Evolutionary conservation across 148 eudicot species (phyloP).

Genomic region (Vaccinium vitisidaea): DNA sequence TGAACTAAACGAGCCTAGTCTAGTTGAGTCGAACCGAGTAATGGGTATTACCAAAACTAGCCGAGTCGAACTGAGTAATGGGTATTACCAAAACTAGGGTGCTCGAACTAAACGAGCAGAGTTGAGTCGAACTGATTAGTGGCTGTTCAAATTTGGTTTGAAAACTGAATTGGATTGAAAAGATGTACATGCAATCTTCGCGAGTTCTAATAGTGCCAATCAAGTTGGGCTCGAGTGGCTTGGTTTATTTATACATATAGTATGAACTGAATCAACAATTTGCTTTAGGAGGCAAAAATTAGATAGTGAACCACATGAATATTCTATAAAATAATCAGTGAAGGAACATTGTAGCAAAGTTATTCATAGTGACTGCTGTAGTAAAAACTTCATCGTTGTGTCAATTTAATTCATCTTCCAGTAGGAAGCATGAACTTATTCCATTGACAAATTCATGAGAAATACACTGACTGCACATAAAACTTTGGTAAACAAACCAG

Average conservation of each 20-base stretch:
- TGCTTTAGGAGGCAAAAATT: not conserved
- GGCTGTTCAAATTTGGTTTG: not conserved
- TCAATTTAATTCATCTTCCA: conserved; percentile 1
- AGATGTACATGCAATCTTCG: too few relatives aligned
- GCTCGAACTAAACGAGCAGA: too few relatives aligned
- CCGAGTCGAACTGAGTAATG: too few relatives aligned
- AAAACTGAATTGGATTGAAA: not conserved
- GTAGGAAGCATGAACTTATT: not conserved
- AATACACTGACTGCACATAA: not conserved
- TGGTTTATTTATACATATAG: not conserved
- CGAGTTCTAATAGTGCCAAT: not conserved
- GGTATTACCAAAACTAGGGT: too few relatives aligned
- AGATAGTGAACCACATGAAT: not conserved
- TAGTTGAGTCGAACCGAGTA: too few relatives aligned
- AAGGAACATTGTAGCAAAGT: not conserved
- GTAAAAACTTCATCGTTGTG: not conserved
- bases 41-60: too few relatives aligned
- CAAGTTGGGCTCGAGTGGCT: not conserved
- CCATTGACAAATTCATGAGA: not conserved
- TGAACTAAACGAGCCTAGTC: too few relatives aligned
- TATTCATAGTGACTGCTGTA: not conserved
- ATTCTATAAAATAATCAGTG: not conserved
- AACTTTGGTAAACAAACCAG: not conserved
- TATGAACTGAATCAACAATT: not conserved
- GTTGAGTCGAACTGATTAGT: not conserved